A percentile compares a stretch with the other conserved stretches of the same genome.
phyloP scores from a whole-genome alignment of 179 eudicot species.

The Beta corolliflora region DNA sequence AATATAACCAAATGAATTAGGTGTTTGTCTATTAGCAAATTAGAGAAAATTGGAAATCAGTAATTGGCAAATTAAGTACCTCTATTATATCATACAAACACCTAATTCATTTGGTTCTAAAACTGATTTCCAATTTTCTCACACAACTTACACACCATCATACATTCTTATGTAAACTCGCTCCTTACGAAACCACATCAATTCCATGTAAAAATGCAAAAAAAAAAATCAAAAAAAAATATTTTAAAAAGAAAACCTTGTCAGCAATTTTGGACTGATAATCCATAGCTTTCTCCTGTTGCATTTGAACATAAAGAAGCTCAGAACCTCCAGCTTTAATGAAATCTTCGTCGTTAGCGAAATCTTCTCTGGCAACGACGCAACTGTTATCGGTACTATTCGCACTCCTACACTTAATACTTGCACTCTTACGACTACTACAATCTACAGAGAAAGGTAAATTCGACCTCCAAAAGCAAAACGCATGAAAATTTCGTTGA shows the following conservation, averaged over 20 bases:
- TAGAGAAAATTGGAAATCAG: not conserved
- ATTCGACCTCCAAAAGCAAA: slow-evolving; percentile 5
- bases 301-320: slow-evolving; percentile 87
- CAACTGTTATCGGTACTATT: slow-evolving; percentile 33
- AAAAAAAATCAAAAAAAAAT: no score
- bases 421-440: not conserved
- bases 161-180: not conserved
- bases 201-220: not conserved
- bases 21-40: no score
- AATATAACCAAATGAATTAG: no score
- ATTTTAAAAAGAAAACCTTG: slow-evolving; percentile 46
- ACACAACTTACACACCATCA: not conserved
- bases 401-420: slow-evolving; percentile 10
- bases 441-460: not conserved
- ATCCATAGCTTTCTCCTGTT: slow-evolving; percentile 71
- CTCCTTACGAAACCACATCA: not conserved
- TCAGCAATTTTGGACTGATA: slow-evolving; percentile 65
- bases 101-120: not conserved
- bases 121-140: not conserved
- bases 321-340: slow-evolving; percentile 90
- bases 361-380: slow-evolving; percentile 52
- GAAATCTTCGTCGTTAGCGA: slow-evolving; percentile 81
- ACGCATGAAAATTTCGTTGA: slow-evolving; percentile 8
- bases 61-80: not conserved
- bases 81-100: not conserved